Evolutionary conservation across 2,329 filamentous ascomycete species (phyloP).

Genomic region (Phoma sp.): DNA sequence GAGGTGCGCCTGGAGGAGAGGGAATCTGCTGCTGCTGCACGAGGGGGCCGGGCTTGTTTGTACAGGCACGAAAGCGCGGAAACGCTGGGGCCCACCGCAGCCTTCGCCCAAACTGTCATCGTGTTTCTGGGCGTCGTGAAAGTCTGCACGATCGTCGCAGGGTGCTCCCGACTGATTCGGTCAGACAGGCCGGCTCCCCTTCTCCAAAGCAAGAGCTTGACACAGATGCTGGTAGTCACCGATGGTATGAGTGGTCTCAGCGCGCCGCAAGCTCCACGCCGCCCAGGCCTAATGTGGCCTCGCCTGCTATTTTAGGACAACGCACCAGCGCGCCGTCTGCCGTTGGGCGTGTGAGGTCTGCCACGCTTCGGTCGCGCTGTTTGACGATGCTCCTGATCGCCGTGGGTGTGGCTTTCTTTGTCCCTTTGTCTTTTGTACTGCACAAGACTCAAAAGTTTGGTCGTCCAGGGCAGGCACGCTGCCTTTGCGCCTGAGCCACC

Average conservation of each 20-base stretch:
- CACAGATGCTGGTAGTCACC: slow-evolving; percentile 6
- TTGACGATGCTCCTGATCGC: slow-evolving; percentile 24
- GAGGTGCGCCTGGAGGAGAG: slow-evolving; percentile 18
- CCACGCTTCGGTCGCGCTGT: slow-evolving; percentile 19
- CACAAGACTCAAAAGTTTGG: neutral
- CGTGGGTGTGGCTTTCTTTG: slow-evolving; percentile 9
- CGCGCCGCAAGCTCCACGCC: slow-evolving; percentile 9
- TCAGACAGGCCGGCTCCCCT: slow-evolving; percentile 19
- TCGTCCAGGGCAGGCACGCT: slow-evolving; percentile 1
- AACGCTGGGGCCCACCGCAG: slow-evolving; percentile 20
- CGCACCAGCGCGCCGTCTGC: slow-evolving; percentile 25
- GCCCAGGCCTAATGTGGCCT: slow-evolving; percentile 14
- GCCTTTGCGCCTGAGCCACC: slow-evolving; percentile 3
- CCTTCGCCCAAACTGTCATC: slow-evolving; percentile 11
- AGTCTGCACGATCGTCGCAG: slow-evolving; percentile 29
- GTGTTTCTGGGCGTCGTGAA: slow-evolving; percentile 12
- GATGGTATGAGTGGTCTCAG: slow-evolving; percentile 15
- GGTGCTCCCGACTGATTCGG: slow-evolving; percentile 22
- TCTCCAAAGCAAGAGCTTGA: slow-evolving; percentile 16
- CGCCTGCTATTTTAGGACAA: slow-evolving; percentile 30
- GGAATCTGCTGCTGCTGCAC: slow-evolving; percentile 13
- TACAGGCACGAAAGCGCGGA: slow-evolving; percentile 28
- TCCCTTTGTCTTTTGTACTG: slow-evolving; percentile 3
- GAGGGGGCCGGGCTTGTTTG: slow-evolving; percentile 32
- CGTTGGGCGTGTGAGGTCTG: slow-evolving; percentile 28